phyloP scores from a whole-genome alignment of 169 alveolate genomes.

The Sarcocystis neurona region DNA sequence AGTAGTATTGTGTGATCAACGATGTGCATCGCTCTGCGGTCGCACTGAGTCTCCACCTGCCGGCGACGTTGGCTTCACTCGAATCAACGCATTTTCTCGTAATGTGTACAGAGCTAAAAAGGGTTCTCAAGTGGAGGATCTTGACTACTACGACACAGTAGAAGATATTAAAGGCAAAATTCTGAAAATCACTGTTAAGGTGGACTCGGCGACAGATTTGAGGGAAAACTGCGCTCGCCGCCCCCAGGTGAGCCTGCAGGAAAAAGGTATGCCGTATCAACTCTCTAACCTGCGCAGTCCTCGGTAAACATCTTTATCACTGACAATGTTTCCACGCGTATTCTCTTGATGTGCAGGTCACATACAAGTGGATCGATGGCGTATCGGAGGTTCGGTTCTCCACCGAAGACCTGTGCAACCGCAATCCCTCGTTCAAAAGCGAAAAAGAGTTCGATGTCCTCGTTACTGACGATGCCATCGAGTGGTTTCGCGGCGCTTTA shows the following conservation, averaged over 20 bases:
- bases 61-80: no score
- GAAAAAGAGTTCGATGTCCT: slow-evolving; percentile 49
- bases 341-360: no score
- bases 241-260: slow-evolving; percentile 57
- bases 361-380: slow-evolving; percentile 38
- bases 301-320: no score
- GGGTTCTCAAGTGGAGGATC: slow-evolving; percentile 30
- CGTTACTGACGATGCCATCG: slow-evolving; percentile 45
- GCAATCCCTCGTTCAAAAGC: background rate
- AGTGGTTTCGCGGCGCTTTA: slow-evolving; percentile 59
- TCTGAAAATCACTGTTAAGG: slow-evolving; percentile 52
- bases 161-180: slow-evolving; percentile 62
- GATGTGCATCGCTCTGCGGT: no score
- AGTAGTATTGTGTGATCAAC: no score
- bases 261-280: no score
- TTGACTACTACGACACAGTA: slow-evolving; percentile 60
- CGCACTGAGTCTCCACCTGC: no score
- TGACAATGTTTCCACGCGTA: no score
- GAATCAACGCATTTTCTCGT: no score
- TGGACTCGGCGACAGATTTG: slow-evolving; percentile 55
- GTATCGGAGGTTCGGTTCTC: slow-evolving; percentile 27
- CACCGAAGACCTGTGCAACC: slow-evolving; percentile 30
- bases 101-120: background rate
- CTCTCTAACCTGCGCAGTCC: no score
- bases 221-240: slow-evolving; percentile 54